Evolutionary conservation across 2,329 filamentous ascomycete species (phyloP), one percentile per base, ranked within the genome.

Genomic region (Ceratocystis cacaofunesta): DNA sequence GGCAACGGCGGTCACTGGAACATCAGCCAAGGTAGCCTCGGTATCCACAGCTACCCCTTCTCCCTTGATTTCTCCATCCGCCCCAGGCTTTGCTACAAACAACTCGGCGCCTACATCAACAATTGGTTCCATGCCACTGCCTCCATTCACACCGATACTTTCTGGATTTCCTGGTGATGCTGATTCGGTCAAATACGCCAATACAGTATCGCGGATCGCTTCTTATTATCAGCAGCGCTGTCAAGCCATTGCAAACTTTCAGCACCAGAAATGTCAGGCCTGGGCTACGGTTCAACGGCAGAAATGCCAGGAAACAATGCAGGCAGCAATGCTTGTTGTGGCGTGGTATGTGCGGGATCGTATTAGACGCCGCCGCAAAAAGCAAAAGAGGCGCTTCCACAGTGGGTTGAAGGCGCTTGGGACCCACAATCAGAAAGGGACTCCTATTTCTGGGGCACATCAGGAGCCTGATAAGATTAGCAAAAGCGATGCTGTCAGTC

Each of bases 261-360:
- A 79, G 70, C 77, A 79, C 68, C 78, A 79, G 71, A 72, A 75
- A 57, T 79, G 78, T 69, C 77, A 78, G 72, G 75, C 75, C 5
- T 79, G 78, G 78, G 78, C 77, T 65, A 75, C 72, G 68, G 72
- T 76, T 70, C 77, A 79, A 70, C 74, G 76, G 52, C 76, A 78
- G 69, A 76, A 77, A 70, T 78, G 76, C 68, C 77, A 78, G 70
- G 78, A 79, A 68, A 77, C 77, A 74, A 78, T 76, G 72, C 77
- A 78, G 68, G 78, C 78, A 0, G 76, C 78, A 66, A 79, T 79
- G 75, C 70, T 80, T 25, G 76, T 79, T 3, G 77, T 80, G 41
- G 78, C 78, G 12, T 80, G 78, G 78, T 79, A 80, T 69, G 75
- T 79, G 55, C 75, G 78, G 55, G 78, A 79, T 69, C 76, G 77